Evolutionary conservation across 2,329 filamentous ascomycete genomes (phyloP).

Genomic region (Fusarium sp.): DNA sequence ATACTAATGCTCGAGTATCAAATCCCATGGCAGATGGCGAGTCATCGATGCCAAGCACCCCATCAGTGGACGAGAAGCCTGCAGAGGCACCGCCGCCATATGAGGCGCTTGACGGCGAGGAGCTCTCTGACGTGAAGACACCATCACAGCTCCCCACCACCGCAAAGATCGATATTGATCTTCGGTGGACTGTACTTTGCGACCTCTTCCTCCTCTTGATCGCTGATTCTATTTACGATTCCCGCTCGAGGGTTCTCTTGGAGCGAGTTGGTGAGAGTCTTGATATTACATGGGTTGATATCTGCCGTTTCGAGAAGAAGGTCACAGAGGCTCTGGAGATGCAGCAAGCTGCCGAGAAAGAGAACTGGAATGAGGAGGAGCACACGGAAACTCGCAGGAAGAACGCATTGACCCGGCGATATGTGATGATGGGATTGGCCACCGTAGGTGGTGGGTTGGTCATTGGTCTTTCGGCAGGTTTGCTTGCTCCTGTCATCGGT

Average conservation of each 20-base stretch:
- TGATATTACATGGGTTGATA: slow-evolving; percentile 88
- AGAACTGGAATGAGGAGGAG: slow-evolving; percentile 97
- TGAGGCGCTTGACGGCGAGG: slow-evolving; percentile 71
- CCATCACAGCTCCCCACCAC: slow-evolving; percentile 85
- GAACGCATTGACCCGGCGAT: slow-evolving; percentile 80
- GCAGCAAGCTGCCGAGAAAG: slow-evolving; percentile 92
- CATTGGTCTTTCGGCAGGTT: slow-evolving; percentile 91
- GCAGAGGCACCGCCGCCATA: slow-evolving; percentile 68
- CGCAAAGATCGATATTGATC: slow-evolving; percentile 90
- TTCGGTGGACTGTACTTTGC: slow-evolving; percentile 96
- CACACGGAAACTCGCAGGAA: slow-evolving; percentile 90
- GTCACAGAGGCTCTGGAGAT: slow-evolving; percentile 97
- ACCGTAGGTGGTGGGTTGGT: slow-evolving; percentile 95
- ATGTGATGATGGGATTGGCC: slow-evolving; percentile 95
- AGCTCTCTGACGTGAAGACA: slow-evolving; percentile 81
- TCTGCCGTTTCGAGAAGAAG: slow-evolving; percentile 95
- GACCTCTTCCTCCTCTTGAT: slow-evolving; percentile 96
- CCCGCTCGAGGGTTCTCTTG: slow-evolving; percentile 84
- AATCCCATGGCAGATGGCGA: slow-evolving; percentile 80
- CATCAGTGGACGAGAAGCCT: slow-evolving; percentile 54
- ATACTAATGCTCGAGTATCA: slow-evolving; percentile 91
- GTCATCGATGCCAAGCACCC: slow-evolving; percentile 31
- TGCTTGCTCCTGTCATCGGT: slow-evolving; percentile 92
- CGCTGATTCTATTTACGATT: slow-evolving; percentile 92
- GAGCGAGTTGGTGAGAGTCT: slow-evolving; percentile 85